A percentile compares a stretch with the other conserved stretches of the same genome.
These are phyloP conservation scores for Microsporum ferrugineum DNA, from an alignment of 2,329 filamentous ascomycete species.

Conservation along the genomic window DNA sequence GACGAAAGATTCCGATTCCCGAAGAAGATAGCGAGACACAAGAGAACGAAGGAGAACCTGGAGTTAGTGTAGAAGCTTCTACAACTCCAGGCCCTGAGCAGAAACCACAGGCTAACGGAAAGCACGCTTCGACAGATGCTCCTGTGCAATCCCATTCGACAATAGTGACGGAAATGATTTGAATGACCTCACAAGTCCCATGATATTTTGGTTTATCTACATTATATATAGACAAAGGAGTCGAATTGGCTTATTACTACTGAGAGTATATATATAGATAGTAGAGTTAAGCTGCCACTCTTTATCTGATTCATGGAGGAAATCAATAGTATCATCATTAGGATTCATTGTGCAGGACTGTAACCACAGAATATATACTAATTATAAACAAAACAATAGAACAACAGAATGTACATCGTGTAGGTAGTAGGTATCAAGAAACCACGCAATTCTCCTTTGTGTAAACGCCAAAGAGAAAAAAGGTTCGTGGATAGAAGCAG, in stretches of 20 bases:
- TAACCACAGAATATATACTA: neutral
- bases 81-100: neutral
- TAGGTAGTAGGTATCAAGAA: neutral
- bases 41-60: neutral
- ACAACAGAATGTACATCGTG: neutral
- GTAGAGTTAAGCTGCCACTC: neutral
- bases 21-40: neutral
- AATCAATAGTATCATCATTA: neutral
- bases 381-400: neutral
- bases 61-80: neutral
- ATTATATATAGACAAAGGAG: neutral
- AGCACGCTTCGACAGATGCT: neutral
- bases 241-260: neutral
- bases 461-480: neutral
- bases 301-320: neutral
- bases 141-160: neutral
- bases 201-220: neutral
- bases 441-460: neutral
- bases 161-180: neutral
- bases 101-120: neutral
- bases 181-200: neutral
- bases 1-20: conserved; percentile 41
- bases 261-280: neutral
- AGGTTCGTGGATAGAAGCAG: neutral
- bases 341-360: neutral